Evolutionary conservation across 116 monocot genomes (phyloP), one percentile per base, ranked within the genome.

Genomic region (Zostera marina): DNA sequence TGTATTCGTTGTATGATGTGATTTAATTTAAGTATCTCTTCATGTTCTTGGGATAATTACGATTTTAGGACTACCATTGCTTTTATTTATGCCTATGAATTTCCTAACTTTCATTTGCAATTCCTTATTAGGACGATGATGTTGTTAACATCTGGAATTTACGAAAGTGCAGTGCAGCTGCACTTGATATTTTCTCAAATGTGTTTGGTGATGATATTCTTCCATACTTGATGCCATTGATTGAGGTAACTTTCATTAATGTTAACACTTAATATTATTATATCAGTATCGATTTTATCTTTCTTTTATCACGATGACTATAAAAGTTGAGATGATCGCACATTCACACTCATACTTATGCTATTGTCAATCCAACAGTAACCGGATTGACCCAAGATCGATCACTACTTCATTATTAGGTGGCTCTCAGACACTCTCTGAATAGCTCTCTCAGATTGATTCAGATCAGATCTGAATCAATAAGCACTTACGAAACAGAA

Each of bases 141-240:
- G 70, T 75, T 58, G 74, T 98, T 56, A 98, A 98, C 71, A 74
- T 83, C 12, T 98, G 90, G 96, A 98, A 98, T 68, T 76, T 98
- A 59, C 66, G 96, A 47, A 98, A 98, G 59, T 90, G 96, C 68
- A 98, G 96, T 79, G 89, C 96, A 52, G 96, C 96, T 81, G 96
- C 78, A n/a, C 60, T 98, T 48, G 96, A 98, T 68, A 64, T 80
- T 51, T 70, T 98, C 57, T 89, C 96, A 42, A 86, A 85, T 81
- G 63, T 98, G 61, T 98, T 78, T 73, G 80, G 85, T 58, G 85
- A 98, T 76, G 86, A 75, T 8, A 82, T 98, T 54, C 85, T 98
- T 72, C 85, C 83, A 47, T 72, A 80, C 25, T 73, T 98, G 61
- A 89, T 98, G 90, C 89, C 90, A 42, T 68, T 80, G 66, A 78